Evolutionary conservation across 2,329 filamentous ascomycete species (phyloP).

Genomic region (Beauveria sp.): DNA sequence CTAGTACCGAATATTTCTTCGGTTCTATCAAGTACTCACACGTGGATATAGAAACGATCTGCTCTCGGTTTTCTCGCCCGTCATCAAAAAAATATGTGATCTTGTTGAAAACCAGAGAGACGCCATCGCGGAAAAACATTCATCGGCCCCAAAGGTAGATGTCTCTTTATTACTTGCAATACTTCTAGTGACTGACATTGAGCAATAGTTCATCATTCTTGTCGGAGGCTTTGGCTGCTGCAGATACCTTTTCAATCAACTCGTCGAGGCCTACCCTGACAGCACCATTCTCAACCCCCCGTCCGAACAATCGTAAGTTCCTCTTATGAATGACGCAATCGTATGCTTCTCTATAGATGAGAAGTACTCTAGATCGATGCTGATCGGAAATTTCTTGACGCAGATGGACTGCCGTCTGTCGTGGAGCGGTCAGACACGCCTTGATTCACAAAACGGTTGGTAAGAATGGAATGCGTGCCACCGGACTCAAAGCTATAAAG

Average conservation of each 20-base stretch:
- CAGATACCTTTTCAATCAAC: conserved; percentile 18
- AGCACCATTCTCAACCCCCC: conserved; percentile 23
- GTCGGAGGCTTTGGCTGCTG: conserved; percentile 32
- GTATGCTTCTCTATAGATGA: rapidly evolving
- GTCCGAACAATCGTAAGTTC: conserved; percentile 26
- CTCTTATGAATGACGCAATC: rapidly evolving
- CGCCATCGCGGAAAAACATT: not conserved
- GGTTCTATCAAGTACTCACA: not conserved
- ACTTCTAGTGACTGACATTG: not conserved
- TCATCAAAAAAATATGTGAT: conserved; percentile 14
- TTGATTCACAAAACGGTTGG: not conserved
- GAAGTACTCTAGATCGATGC: not conserved
- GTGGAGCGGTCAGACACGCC: conserved; percentile 23
- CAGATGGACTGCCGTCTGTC: conserved; percentile 29
- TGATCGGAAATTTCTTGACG: no score
- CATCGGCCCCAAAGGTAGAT: not conserved
- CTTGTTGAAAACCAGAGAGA: conserved; percentile 21
- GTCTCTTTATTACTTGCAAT: not conserved
- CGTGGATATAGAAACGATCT: conserved; percentile 18
- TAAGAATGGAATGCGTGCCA: not conserved
- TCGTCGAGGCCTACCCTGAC: conserved; percentile 3
- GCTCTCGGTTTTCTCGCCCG: conserved; percentile 16
- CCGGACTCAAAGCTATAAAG: no score
- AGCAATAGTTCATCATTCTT: conserved; percentile 27
- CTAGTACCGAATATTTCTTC: not conserved